Base-by-base conservation (phyloP, 2,329 filamentous ascomycete species). In the Pyrenophora teres region DNA sequence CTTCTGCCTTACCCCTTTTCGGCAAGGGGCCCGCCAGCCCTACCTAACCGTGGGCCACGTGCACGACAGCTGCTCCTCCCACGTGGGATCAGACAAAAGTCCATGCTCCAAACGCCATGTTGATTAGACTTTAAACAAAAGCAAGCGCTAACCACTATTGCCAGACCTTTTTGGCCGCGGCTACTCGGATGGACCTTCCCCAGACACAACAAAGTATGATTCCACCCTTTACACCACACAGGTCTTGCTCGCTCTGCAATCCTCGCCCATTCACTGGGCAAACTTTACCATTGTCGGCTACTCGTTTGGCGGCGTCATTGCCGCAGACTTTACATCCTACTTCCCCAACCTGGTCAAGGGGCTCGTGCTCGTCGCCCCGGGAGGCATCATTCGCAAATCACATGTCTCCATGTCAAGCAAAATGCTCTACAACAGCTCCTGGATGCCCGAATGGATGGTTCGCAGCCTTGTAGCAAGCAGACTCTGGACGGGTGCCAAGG, bases 221-320 rank as follows among this genome's bases (percentile, higher is more conserved):
- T 81, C 83, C n/a, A 81, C 83, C 12, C 83, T 95, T 6, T 94
- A 90, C 74, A 80, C 83, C 3, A 81, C 85, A 3, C 88, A 93
- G 71, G 86, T 91, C 48, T 79, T 91, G 35, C 80, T 89, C 23
- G 88, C 82, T 12, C 76, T 93, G 9, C 80, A 83, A 21, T 91
- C 88, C 1, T 92, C 88, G 2, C 79, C 83, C 0, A 75, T 93
- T 2, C 46, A 60, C 27, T 69, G 63, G 63, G 42, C 52, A 37
- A 80, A 78, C 45, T 93, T 94, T 71, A 83, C 85, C 54, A 75
- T 95, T 5, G 75, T 92, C 3, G 91, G 90, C 2, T 95, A 94
- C 71, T 92, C 88, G 0, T 79, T 96, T 0, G 90, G 91, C 39
- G 91, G 90, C 31, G 88, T 87, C 12, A 82, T 95, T 35, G 81